Evolutionary conservation across 2,329 filamentous ascomycete genomes (phyloP).

Genomic region (Sordariomycetes sp.): DNA sequence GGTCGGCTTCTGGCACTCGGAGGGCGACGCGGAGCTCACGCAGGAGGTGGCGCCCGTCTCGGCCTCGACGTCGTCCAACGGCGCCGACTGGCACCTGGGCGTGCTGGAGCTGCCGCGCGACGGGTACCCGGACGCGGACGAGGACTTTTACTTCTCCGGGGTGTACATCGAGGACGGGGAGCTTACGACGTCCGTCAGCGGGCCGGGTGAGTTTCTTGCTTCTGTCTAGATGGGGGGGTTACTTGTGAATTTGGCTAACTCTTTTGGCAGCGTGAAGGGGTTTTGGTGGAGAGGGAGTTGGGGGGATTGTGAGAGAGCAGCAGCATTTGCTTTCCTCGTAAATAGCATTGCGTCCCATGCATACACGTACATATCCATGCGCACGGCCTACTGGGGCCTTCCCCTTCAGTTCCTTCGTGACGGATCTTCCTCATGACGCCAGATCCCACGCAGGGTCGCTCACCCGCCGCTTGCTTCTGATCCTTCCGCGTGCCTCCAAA

Average conservation of each 20-base stretch:
- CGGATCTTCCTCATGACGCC: too few relatives aligned
- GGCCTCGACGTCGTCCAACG: conserved; percentile 52
- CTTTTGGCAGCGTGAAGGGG: not conserved
- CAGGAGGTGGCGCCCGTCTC: conserved; percentile 50
- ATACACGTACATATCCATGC: too few relatives aligned
- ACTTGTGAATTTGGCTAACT: not conserved
- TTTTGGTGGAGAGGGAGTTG: too few relatives aligned
- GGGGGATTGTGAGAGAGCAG: too few relatives aligned
- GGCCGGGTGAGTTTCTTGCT: conserved; percentile 1
- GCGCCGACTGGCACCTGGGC: conserved; percentile 63
- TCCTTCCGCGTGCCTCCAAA: not conserved
- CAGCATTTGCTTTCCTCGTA: too few relatives aligned
- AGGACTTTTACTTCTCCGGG: conserved; percentile 64
- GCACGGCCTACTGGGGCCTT: too few relatives aligned
- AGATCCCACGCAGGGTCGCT: too few relatives aligned
- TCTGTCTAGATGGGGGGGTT: not conserved
- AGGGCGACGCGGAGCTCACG: conserved; percentile 43
- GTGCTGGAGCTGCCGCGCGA: conserved; percentile 52
- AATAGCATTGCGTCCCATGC: too few relatives aligned
- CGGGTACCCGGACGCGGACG: conserved; percentile 39
- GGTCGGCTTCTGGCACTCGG: conserved; percentile 62
- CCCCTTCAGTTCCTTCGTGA: too few relatives aligned
- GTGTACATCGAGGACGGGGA: conserved; percentile 51
- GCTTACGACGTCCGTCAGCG: conserved; percentile 18
- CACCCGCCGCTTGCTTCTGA: too few relatives aligned